Evolutionary conservation across 164 flowering plant genomes (phyloP).

Genomic region (Stephania yunnanensis): DNA sequence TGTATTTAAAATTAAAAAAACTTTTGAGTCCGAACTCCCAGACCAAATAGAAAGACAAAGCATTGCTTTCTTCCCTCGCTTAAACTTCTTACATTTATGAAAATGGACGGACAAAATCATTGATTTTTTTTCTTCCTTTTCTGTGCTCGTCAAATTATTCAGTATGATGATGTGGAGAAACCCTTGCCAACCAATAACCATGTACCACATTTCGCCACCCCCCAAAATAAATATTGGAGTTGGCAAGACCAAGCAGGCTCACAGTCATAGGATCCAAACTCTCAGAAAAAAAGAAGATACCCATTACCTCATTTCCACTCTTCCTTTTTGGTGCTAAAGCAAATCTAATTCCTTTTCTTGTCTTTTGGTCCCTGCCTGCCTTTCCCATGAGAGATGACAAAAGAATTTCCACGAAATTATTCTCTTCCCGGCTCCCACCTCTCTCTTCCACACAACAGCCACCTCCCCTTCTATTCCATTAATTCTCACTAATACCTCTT

Average conservation of each 20-base stretch:
- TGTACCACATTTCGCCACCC: background rate
- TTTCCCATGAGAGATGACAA: slow-evolving; percentile 7
- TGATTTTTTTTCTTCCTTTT: too few species aligned
- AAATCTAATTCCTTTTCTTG: slow-evolving; percentile 5
- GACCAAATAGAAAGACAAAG: too few species aligned
- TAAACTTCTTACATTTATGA: background rate
- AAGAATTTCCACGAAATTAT: slow-evolving; percentile 11
- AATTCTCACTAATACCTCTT: background rate
- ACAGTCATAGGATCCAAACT: background rate
- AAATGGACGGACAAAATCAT: background rate
- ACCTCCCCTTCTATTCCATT: background rate
- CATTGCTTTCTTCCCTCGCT: too few species aligned
- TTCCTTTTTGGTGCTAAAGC: background rate
- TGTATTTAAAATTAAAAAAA: too few species aligned
- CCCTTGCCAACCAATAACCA: background rate
- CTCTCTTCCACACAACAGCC: too few species aligned
- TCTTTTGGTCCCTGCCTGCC: slow-evolving; percentile 6
- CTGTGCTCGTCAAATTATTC: too few species aligned
- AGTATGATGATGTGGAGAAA: background rate
- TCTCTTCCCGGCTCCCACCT: background rate
- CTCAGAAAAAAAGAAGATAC: background rate
- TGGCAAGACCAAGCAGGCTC: background rate
- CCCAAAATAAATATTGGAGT: background rate
- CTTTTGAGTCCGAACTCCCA: too few species aligned
- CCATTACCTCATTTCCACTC: background rate